Base-by-base conservation (phyloP, 108 stramenopile species). In the Nitzschia inconspicua region DNA sequence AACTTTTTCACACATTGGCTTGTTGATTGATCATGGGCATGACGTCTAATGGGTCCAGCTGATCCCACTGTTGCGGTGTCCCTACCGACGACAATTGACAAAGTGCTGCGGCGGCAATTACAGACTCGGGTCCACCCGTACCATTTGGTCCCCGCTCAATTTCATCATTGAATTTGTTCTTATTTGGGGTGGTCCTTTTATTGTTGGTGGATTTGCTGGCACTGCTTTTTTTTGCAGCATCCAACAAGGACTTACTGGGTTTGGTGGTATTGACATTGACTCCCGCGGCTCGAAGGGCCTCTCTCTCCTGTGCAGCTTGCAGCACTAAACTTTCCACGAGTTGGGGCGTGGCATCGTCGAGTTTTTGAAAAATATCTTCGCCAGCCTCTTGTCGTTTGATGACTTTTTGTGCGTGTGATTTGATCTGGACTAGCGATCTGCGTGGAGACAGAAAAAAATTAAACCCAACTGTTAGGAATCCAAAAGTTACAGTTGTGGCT, bases 371-470 rank as follows among this genome's bases (percentile, higher is more conserved):
- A 31, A 82, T 69, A 57, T 82, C 62, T 48, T 77, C 76, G 8
- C 81, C 81, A 10, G 65, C 53, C 40, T 70, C 68, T 16, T 66
- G 23, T 6, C 81, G 72, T 46, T 77, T 77, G n/a, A 82, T 36
- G 3, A 82, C 81, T 51, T 82, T 82, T 57, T 82, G 81, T 16
- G 81, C 81, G 47, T 82, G 81, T 31, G 64, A 66, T 53, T 82
- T 82, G 55, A 82, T 82, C 58, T 82, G 81, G 11, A 77, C 69
- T 14, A 77, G 65, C 9, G 81, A 76, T 50, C 81, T 77, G 44
- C 28, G 22, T 14, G 24, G 2, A 3, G 26, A 54, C 7, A n/a
- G 34, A n/a, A 53, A 13, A 37, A n/a, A n/a, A n/a, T n/a, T n/a
- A n/a, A n/a, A n/a, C n/a, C n/a, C n/a, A n/a, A n/a, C n/a, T n/a